Base-by-base conservation (phyloP, 306 rosid species). In the Gleditsia sinensis region DNA sequence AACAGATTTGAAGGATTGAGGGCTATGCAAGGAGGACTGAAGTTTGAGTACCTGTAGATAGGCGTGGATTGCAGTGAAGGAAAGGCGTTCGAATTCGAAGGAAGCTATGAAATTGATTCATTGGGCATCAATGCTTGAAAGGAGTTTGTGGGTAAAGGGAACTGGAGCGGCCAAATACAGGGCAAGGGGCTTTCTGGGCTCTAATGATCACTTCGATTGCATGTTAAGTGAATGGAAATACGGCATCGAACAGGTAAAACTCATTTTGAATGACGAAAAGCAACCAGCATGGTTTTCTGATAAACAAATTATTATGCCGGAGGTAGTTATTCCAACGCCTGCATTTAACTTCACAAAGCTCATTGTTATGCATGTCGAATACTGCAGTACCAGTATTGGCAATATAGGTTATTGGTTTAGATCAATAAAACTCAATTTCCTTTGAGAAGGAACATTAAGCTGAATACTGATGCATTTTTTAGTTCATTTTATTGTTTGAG, bases 41-140 rank as follows among this genome's bases (percentile, higher is more conserved):
- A n/a, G n/a, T 50, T 69, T 78, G 84, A 70, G 61, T 72, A 80
- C 95, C 17, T 93, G 87, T 12, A 77, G 86, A 78, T 92, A 87
- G 12, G 96, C 89, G 6, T 73, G 98, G 78, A 59, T 91, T 80
- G 85, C 65, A 58, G 82, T 71, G 49, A 59, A 42, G 67, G 75
- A 46, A 63, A 58, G 64, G 71, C 76, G 66, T 37, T 14, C 79
- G 75, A 67, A 56, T 71, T 65, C 60, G 40, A 88, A 67, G 84
- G 85, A 67, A 58, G 83, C 79, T 12, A 72, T 54, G 84, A 81
- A 55, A 33, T 83, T 84, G 80, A 78, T 89, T 54, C 19, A 53
- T 67, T 76, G 75, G 92, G 87, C 49, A 6, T 81, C 86, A 3
- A 17, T 76, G 72, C 71, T 78, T n/a, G 80, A 79, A 36, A 71